Base-by-base conservation (phyloP, 2,329 filamentous ascomycete species). In the Stachybotrys chlorohalonatus region DNA sequence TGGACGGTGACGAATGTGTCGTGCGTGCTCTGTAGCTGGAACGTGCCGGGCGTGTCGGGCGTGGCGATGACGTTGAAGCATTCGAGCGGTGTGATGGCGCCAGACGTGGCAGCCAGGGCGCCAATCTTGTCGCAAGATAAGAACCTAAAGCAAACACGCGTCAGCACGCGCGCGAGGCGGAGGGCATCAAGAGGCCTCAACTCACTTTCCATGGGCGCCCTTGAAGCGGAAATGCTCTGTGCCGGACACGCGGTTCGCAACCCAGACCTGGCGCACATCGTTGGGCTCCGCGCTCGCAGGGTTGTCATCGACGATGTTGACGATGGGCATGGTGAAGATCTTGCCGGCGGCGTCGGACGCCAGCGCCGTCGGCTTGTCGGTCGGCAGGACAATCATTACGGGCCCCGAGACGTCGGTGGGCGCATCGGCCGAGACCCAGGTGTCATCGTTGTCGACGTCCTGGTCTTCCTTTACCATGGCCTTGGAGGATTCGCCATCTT, bases 211-310 rank as follows among this genome's bases (percentile, higher is more conserved):
- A 71, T 96, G 89, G 63, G 93, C 88, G 0, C 90, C 90, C 72
- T 96, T 96, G 70, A 99, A 89, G 55, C 88, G 87, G 62, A 90
- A 86, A 39, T 81, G 79, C 59, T 95, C 89, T 1, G 88, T 93
- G 4, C 93, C 93, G 1, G 86, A 82, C 11, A 96, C 86, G 60
- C 81, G 82, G 62, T 88, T 95, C 57, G 89, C 90, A 60, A 97
- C 83, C 89, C 93, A 99, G 15, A 99, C 94, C 74, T 96, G 92
- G 57, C 93, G 80, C 57, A 97, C 92, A 69, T 97, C 92, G 70
- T 96, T 92, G 52, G 94, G 94, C 73, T 99, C 94, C 8, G 93
- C 90, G 6, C 85, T 96, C n/a, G 79, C 70, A 3, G 89, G 82
- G 66, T 95, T 87, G 31, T 78, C 84, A 55, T 96, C 92, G 57